Evolutionary conservation across 2,329 filamentous ascomycete species (phyloP), one percentile per base, ranked within the genome.

Genomic region (Graphilbum ipis-grandicollis): DNA sequence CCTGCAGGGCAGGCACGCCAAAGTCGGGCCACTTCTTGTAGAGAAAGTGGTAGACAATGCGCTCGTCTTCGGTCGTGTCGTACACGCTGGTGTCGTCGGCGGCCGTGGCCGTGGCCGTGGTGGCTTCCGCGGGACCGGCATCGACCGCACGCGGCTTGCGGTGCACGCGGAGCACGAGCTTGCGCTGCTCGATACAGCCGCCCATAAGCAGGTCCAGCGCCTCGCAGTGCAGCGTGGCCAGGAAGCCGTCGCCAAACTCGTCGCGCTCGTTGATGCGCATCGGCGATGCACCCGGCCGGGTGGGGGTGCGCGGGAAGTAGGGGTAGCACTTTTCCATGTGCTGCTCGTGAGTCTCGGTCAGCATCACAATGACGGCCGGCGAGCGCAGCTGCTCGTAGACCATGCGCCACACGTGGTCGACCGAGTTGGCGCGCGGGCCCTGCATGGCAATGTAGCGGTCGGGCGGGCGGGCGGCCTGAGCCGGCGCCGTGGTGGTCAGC

Each of bases 371-470:
- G 39, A 96, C 83, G 1, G 75, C 84, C 3, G 79, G 73, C 33
- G 76, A 74, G 19, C 60, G 51, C 36, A 68, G 56, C 55, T 92
- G 83, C 49, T 92, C 77, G 53, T 82, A 81, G 26, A 94, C 65
- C 90, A 98, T 98, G 51, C 90, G 82, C 82, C 88, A 98, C 45
- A 93, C 81, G 51, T 93, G 84, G 46, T 76, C 72, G 38, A 79
- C 66, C 14, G 80, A 82, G 19, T 72, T 70, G 41, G 66, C 56
- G 50, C 86, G 93, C 6, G 90, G 90, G 1, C 90, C 90, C 58
- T 92, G 84, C 54, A 92, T 94, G 36, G 86, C 90, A 47, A 98
- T 93, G 56, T 92, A 96, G 38, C 68, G 59, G 34, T 68, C 57
- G 3, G 61, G 54, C 1, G 60, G 57, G 2, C 33, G 36, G 7